These are phyloP conservation scores for Gremmenia infestans DNA, from an alignment of 2,329 filamentous ascomycete species.

Conservation along the genomic window DNA sequence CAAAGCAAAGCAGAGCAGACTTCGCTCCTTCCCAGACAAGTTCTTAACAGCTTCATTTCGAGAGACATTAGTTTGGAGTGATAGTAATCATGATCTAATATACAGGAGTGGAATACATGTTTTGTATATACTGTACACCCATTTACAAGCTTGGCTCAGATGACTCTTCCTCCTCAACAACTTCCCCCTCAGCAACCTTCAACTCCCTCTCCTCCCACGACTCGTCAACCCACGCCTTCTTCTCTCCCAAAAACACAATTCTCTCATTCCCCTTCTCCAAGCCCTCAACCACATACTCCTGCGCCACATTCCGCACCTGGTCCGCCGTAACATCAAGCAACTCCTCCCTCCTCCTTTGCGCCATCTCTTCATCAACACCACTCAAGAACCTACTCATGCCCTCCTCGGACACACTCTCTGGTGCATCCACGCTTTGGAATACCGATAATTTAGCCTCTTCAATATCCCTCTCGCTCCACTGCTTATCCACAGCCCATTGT, in stretches of 20 bases:
- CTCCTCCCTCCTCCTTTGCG: conserved; percentile 74
- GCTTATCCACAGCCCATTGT: conserved; percentile 72
- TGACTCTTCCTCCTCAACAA: neutral
- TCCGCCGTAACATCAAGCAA: conserved; percentile 79
- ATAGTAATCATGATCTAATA: too few species aligned
- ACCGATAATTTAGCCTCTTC: conserved; percentile 95
- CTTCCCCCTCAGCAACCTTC: neutral
- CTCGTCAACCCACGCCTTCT: conserved; percentile 70
- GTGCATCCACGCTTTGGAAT: conserved; percentile 89
- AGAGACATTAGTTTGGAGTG: too few species aligned
- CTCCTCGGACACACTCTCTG: conserved; percentile 79
- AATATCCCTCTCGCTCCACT: conserved; percentile 79
- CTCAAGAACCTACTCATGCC: conserved; percentile 82
- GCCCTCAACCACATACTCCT: conserved; percentile 71
- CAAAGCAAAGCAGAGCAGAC: too few species aligned
- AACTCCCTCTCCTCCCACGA: conserved; percentile 53
- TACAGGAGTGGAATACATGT: neutral
- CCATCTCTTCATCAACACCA: conserved; percentile 84
- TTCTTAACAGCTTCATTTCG: too few species aligned
- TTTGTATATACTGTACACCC: neutral
- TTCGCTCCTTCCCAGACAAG: too few species aligned
- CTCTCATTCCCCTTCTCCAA: conserved; percentile 56
- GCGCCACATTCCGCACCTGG: conserved; percentile 75
- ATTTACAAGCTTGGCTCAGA: too few species aligned
- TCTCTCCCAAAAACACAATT: conserved; percentile 74